A percentile compares a stretch with the other conserved stretches of the same genome.
Conservation (phyloP, 2,329 filamentous ascomycete genomes). For the Colletotrichum cordylinicola region DNA sequence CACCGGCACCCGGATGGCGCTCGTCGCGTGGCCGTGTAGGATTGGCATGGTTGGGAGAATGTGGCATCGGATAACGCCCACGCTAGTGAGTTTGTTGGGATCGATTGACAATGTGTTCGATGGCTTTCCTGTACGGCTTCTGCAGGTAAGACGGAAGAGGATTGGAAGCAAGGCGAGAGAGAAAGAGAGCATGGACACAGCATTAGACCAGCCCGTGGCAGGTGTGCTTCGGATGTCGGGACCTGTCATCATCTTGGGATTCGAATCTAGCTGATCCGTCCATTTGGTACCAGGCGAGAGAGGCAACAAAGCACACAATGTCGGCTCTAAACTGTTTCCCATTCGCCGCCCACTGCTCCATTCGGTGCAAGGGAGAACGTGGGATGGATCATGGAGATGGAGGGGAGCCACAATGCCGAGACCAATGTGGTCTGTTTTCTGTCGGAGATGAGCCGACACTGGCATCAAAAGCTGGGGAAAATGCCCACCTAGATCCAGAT, state of each 20-base stretch:
- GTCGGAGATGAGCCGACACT: neutral
- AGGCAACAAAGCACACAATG: neutral
- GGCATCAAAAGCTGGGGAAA: neutral
- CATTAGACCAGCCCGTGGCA: neutral
- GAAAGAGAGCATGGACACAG: neutral
- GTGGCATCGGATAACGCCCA: neutral
- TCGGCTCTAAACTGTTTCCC: neutral
- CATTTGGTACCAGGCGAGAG: neutral
- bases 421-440: neutral
- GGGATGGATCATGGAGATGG: neutral
- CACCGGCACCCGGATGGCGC: neutral
- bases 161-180: neutral
- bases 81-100: neutral
- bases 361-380: neutral
- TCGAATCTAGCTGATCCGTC: neutral
- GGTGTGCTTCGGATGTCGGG: neutral
- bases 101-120: neutral
- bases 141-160: neutral
- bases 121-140: neutral
- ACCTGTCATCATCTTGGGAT: neutral
- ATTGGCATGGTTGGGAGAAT: neutral
- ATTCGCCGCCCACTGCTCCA: neutral
- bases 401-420: neutral
- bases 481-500: neutral
- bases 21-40: neutral